phyloP scores from a whole-genome alignment of 768 basidiomycete genomes.

The Mycena haematopus region DNA sequence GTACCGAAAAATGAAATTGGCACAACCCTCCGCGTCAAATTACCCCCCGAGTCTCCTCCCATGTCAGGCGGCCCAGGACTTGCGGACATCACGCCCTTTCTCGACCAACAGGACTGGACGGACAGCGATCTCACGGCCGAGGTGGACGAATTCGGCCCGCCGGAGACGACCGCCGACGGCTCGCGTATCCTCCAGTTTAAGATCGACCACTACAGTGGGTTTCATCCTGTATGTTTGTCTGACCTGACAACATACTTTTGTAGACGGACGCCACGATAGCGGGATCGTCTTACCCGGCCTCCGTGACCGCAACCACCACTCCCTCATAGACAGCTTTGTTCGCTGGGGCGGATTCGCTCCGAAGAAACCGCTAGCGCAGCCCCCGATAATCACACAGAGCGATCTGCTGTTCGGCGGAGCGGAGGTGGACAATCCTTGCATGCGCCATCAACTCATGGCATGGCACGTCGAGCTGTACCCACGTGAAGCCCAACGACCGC shows the following conservation, averaged over 20 bases:
- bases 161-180: constrained; percentile 1
- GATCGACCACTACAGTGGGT: constrained; percentile 7
- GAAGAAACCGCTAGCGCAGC: not conserved
- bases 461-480: not conserved
- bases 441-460: constrained; percentile 10
- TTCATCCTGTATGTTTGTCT: not conserved
- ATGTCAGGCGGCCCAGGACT: constrained; percentile 12
- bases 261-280: not conserved
- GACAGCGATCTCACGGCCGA: constrained; percentile 18
- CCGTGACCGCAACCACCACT: not conserved
- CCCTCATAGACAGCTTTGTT: constrained; percentile 18
- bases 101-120: constrained; percentile 9
- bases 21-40: not conserved
- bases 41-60: not conserved
- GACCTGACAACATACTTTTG: not conserved
- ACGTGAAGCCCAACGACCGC: not conserved
- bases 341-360: constrained; percentile 34
- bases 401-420: not conserved
- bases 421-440: constrained; percentile 8
- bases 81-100: constrained; percentile 5
- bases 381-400: not conserved
- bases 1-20: not conserved
- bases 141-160: not conserved
- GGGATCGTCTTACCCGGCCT: not conserved
- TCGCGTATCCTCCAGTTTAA: constrained; percentile 7